Base-by-base conservation (phyloP, 768 basidiomycete species). In the Collybia nuda region DNA sequence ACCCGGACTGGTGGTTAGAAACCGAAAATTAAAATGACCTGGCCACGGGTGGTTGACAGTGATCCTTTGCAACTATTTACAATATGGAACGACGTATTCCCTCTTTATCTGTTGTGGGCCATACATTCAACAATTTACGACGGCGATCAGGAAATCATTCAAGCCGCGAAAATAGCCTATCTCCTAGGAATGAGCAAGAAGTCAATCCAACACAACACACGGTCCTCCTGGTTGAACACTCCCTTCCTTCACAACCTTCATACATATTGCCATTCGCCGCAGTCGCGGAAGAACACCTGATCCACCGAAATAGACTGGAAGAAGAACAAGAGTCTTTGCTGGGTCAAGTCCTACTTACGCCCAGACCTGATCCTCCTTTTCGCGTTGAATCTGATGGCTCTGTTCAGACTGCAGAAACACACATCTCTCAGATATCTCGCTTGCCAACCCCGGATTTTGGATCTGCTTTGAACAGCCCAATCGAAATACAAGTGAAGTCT, bases 361-460 rank as follows among this genome's bases (percentile, higher is more conserved):
- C 53, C 21, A 50, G 56, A n/a, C 57, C 53, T 11, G 44, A 57
- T 18, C 51, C 41, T 12, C 45, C 48, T 8, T 52, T 52, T 17
- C 57, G 39, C 23, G 21, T 38, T 14, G 18, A 29, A 14, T 43
- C 52, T 6, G 48, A 52, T 2, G 19, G 44, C 37, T 51, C 50
- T 12, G 40, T 39, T 12, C 48, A 50, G 35, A 28, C 46, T 21
- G 41, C 29, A 29, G n/a, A 48, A 24, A 41, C 46, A 14, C 29
- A 39, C 43, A 42, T 32, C 18, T 52, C 55, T 28, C 37, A 49
- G n/a, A 50, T 52, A 8, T 35, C 44, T 15, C 59, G 54, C 21
- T 29, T 61, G n/a, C 61, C 59, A 2, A 58, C 54, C 18, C 59
- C 62, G 7, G 56, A 59, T 42, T 63, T 62, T 32, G 32, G 54